Base-by-base conservation (phyloP, 1,284 basidiomycete genomes). In the Cutaneotrichosporon curvatum region DNA sequence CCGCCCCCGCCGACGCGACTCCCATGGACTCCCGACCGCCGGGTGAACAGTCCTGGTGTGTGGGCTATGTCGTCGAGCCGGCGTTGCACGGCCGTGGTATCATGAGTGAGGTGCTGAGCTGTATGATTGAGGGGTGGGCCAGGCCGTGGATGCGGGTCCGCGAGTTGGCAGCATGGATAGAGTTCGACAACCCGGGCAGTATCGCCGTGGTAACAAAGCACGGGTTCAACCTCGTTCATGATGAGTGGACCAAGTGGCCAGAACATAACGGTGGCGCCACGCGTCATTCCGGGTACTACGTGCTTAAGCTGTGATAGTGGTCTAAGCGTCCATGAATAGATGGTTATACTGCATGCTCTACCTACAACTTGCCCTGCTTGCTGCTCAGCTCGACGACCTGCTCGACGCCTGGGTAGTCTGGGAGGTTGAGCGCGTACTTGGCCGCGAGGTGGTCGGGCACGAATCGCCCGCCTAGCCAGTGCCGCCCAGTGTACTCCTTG, bases 381-480 rank as follows among this genome's bases (percentile, higher is more conserved):
- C 21, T 20, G 25, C 25, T 28, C 10, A 77, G 60, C 61, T 91
- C 86, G 9, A 90, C 85, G 38, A 94, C 84, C 70, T 90, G 87
- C 30, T 84, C 81, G 23, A 74, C 75, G 2, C 81, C 86, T 11
- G 81, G 80, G 66, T 91, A 91, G 37, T 74, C 65, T 0, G 87
- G 87, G 15, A 94, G 68, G 63, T 89, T 83, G 33, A 96, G 76
- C 50, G 80, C 67, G 61, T 79, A 85, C 62, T 82, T 85, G 56
- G 84, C 76, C 40, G 80, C 84, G 58, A 92, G 58, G 11, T 73
- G 61, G 60, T 78, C 84, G 10, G 88, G 81, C 15, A 97, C 78
- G 65, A 98, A 98, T 43, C 94, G 76, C 0, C 94, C 95, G 2
- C 90, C 91, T 2, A 96, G 76, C 68, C 89, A 96, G 75, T 98